Base-by-base conservation (phyloP, 768 basidiomycete species). In the Leucogyrophana mollusca region DNA sequence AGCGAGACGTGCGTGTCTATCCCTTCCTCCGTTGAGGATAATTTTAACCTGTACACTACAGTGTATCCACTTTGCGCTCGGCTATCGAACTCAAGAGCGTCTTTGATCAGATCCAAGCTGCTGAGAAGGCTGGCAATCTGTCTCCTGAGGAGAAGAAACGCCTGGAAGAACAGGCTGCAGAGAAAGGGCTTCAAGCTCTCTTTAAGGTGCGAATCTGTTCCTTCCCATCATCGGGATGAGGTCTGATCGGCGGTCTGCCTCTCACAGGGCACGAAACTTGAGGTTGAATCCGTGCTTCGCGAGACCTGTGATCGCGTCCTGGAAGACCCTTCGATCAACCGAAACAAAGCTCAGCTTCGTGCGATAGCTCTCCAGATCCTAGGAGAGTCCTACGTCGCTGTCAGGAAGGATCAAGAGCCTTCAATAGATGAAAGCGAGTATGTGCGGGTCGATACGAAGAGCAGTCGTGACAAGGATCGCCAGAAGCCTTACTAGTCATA, bases 71-170 rank as follows among this genome's bases (percentile, higher is more conserved):
- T 0, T 66, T 93, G 10, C 82, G 89, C 17, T 81, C 90, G 2
- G 92, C 93, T 0, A 87, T 94, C 50, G 92, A 94, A 58, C 76
- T 94, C 49, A 94, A 94, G 67, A 72, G 77, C 9, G 89, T 94
- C 0, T 95, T 94, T 46, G 92, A 94, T 61, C 91, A 93, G 62
- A 89, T 95, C 21, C 85, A 90, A 64, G 89, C 89, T 0, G 92
- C 91, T 0, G 92, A 94, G 64, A 85, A 86, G 58, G 83, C 86
- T 2, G 92, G 92, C 1, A 89, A 85, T 48, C 67, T 93, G 33
- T 73, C 70, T 22, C 80, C 85, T 0, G 91, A 92, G 34, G 89
- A 93, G 68, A 85, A 82, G 69, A 82, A 78, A 60, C 79, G 83
- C 46, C 69, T 95, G 1, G 93, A 95, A 60, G 93, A 94, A 55